Evolutionary conservation across 2,329 filamentous ascomycete genomes (phyloP).

Genomic region (Didymella exigua): DNA sequence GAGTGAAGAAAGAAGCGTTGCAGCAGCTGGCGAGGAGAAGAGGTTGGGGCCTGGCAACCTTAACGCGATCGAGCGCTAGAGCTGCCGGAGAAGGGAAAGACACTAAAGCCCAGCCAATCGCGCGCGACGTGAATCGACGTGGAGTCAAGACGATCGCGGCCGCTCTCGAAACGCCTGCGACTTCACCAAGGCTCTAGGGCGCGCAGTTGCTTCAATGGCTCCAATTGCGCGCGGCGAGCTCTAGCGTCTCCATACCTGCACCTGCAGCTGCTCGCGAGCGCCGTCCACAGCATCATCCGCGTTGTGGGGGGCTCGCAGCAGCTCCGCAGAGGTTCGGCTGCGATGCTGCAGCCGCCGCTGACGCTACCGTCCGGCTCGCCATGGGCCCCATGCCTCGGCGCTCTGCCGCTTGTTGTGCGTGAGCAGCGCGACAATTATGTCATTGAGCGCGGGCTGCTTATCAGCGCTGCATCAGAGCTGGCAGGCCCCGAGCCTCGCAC

Average conservation of each 20-base stretch:
- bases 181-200: constrained; percentile 13
- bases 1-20: constrained; percentile 17
- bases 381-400: constrained; percentile 11
- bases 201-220: neutral
- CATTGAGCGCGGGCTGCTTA: constrained; percentile 14
- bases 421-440: constrained; percentile 17
- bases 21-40: constrained; percentile 16
- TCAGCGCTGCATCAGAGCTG: constrained; percentile 3
- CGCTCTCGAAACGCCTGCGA: constrained; percentile 19
- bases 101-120: constrained; percentile 12
- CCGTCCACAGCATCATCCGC: neutral
- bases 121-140: constrained; percentile 1
- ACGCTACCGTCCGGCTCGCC: constrained; percentile 16
- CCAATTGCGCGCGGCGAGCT: constrained; percentile 5
- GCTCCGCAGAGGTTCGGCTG: constrained; percentile 14
- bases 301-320: constrained; percentile 17
- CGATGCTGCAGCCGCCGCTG: constrained; percentile 21
- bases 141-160: constrained; percentile 18
- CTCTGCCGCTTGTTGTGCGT: constrained; percentile 5
- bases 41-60: constrained; percentile 19
- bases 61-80: constrained; percentile 12
- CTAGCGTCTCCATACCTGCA: neutral
- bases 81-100: constrained; percentile 10
- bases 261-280: neutral
- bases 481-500: constrained; percentile 15